Conservation (phyloP, 192 early-diverging fungal species). For the Umbelopsis vinacea region DNA sequence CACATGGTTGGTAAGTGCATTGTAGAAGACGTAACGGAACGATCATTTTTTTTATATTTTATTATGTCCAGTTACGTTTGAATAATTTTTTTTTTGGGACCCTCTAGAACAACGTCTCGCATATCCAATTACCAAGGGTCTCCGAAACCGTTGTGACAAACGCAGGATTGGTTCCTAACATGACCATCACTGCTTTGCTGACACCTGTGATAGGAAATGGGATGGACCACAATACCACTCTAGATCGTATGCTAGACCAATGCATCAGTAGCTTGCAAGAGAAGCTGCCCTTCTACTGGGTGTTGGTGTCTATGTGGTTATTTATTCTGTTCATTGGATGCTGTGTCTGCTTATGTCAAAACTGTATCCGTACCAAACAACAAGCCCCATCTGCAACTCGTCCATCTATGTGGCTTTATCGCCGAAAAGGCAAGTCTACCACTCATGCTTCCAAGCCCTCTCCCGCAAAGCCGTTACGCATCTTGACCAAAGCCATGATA, state of each 20-base stretch:
- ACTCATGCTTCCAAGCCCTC: not conserved
- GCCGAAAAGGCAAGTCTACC: not conserved
- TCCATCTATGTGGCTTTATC: not conserved
- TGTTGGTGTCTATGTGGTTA: not conserved
- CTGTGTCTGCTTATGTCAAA: not conserved
- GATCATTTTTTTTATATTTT: too few relatives aligned
- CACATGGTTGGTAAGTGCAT: slow-evolving; percentile 39
- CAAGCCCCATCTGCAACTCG: not conserved
- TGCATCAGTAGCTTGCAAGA: not conserved
- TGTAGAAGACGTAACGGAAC: not conserved
- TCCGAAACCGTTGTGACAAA: not conserved
- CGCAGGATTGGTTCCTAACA: not conserved
- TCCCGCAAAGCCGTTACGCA: not conserved
- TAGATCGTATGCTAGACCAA: slow-evolving; percentile 11
- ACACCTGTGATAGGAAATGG: not conserved
- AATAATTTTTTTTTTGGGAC: too few relatives aligned
- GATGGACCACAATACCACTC: not conserved
- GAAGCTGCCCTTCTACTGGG: not conserved
- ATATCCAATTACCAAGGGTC: not conserved
- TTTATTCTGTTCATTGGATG: not conserved
- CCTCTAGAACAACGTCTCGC: slow-evolving; percentile 5
- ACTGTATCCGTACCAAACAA: not conserved
- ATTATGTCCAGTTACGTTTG: too few relatives aligned
- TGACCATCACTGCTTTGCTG: not conserved
- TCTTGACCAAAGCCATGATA: not conserved